A percentile compares a stretch with the other conserved stretches of the same genome.
These are phyloP conservation scores for Penicillium olsonii DNA, from an alignment of 2,329 filamentous ascomycete genomes.

Conservation along the genomic window DNA sequence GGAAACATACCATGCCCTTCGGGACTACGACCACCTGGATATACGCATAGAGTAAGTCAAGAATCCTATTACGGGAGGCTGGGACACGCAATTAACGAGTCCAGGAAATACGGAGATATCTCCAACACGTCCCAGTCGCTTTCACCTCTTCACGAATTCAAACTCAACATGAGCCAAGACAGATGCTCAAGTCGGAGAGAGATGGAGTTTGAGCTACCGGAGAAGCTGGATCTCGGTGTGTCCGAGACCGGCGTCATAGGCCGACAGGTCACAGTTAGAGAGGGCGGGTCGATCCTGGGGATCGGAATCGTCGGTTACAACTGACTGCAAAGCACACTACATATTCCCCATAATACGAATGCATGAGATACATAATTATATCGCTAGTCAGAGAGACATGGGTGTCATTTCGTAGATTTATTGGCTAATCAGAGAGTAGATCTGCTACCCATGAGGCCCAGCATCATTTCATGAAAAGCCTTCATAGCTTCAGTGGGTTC, in stretches of 20 bases:
- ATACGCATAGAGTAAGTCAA: constrained; percentile 39
- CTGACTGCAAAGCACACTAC: constrained; percentile 7
- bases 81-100: neutral
- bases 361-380: constrained; percentile 3
- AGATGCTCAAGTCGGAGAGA: constrained; percentile 5
- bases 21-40: constrained; percentile 23
- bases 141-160: constrained; percentile 31
- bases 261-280: constrained; percentile 32
- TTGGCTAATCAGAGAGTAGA: too few relatives aligned
- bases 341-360: neutral
- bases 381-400: too few relatives aligned
- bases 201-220: constrained; percentile 31
- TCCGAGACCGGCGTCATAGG: constrained; percentile 38
- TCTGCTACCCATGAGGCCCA: too few relatives aligned
- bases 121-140: constrained; percentile 11
- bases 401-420: too few relatives aligned
- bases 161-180: constrained; percentile 18
- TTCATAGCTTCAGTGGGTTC: constrained; percentile 30
- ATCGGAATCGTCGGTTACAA: constrained; percentile 39
- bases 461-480: too few relatives aligned
- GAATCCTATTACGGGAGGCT: neutral
- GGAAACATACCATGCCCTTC: constrained; percentile 22
- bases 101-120: constrained; percentile 33
- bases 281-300: constrained; percentile 25
- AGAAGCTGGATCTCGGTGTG: constrained; percentile 35